Evolutionary conservation across 768 basidiomycete species (phyloP).

Genomic region (Mycena belliarum): DNA sequence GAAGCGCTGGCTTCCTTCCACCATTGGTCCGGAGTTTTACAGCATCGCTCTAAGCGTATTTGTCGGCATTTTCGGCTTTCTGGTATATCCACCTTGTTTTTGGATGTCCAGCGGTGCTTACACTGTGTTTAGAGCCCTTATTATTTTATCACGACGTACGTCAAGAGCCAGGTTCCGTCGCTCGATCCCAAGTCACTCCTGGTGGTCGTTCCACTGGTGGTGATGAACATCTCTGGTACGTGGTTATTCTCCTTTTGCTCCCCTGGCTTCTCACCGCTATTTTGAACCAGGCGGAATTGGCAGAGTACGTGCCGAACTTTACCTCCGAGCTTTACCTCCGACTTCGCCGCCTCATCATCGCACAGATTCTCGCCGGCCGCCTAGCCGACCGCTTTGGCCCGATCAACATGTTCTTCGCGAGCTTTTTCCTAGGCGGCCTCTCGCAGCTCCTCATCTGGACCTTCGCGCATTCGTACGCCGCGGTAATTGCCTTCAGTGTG

Average conservation of each 20-base stretch:
- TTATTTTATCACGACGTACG: conserved; percentile 25
- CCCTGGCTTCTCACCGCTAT: background rate
- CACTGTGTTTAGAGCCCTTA: conserved; percentile 23
- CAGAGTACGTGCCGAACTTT: conserved; percentile 18
- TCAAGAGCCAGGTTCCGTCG: conserved; percentile 20
- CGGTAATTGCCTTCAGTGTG: conserved; percentile 32
- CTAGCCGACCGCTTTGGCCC: conserved; percentile 40
- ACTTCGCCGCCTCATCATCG: background rate
- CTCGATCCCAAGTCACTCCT: conserved; percentile 23
- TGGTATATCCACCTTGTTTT: conserved; percentile 6
- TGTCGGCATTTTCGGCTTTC: conserved; percentile 28
- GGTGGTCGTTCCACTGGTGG: conserved; percentile 23
- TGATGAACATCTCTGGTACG: conserved; percentile 27
- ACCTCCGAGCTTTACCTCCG: background rate
- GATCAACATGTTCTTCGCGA: conserved; percentile 39
- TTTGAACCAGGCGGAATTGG: conserved; percentile 25
- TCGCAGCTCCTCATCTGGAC: conserved; percentile 41
- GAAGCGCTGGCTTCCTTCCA: conserved; percentile 27
- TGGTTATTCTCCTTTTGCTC: background rate
- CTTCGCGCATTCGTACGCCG: conserved; percentile 32
- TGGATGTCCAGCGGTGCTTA: background rate
- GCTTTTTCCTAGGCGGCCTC: conserved; percentile 35
- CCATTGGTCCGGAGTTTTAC: conserved; percentile 30
- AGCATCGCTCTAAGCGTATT: conserved; percentile 33
- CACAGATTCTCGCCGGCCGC: conserved; percentile 35